A percentile compares a stretch with the other conserved stretches of the same genome.
Conservation (phyloP, 768 basidiomycete species). For the Mycena epipterygia region DNA sequence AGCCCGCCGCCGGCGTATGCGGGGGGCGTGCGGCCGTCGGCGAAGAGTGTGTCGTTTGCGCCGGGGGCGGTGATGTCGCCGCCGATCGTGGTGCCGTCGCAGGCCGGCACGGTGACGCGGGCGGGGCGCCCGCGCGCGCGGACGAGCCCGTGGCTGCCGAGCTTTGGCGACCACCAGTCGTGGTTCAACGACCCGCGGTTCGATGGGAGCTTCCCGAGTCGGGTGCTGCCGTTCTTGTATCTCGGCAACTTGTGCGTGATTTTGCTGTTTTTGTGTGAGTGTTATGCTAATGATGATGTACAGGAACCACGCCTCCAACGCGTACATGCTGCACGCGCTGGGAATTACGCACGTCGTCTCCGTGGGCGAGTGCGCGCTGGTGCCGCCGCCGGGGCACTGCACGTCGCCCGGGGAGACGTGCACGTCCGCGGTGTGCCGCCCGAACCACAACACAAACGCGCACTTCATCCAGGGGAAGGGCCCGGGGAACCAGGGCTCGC, state of each 20-base stretch:
- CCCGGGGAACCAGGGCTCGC: conserved; percentile 72
- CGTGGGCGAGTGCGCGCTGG: conserved; percentile 94
- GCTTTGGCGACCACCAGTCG: conserved; percentile 81
- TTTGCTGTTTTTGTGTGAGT: conserved; percentile 24
- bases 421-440: conserved; percentile 38
- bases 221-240: conserved; percentile 93
- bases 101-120: conserved; percentile 43
- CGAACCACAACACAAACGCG: conserved; percentile 45
- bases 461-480: conserved; percentile 62
- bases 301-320: conserved; percentile 95
- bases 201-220: conserved; percentile 95
- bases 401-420: conserved; percentile 35
- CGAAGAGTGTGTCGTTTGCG: conserved; percentile 65
- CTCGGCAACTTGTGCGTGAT: conserved; percentile 90
- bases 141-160: conserved; percentile 76
- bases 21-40: conserved; percentile 62
- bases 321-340: conserved; percentile 94
- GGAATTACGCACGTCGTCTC: conserved; percentile 98
- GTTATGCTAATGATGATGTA: conserved; percentile 28
- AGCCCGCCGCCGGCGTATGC: conserved; percentile 29
- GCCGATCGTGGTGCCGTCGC: conserved; percentile 47
- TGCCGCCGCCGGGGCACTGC: conserved; percentile 75
- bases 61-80: conserved; percentile 30
- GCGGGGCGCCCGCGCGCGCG: conserved; percentile 74
- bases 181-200: conserved; percentile 97